Conservation (phyloP, 805 yeast genomes). For the Ogataea nonfermentans region DNA sequence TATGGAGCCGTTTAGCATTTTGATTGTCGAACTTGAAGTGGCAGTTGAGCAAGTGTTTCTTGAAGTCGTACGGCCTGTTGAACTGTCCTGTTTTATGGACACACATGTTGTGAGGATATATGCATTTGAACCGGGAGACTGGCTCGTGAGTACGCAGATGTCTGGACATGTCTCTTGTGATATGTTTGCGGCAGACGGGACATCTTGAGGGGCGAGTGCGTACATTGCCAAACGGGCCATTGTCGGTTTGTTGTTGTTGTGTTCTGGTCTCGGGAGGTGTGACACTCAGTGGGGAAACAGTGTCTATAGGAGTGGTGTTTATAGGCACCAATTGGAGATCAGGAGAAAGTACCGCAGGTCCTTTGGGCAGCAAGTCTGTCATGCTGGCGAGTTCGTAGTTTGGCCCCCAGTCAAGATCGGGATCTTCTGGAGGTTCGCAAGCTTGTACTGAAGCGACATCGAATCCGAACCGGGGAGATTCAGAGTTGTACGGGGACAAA, state of each 20-base stretch:
- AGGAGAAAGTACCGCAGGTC: background rate
- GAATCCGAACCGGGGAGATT: conserved; percentile 13
- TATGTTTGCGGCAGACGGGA: conserved; percentile 50
- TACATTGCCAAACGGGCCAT: background rate
- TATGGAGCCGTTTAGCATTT: conserved; percentile 43
- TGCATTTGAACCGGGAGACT: conserved; percentile 55
- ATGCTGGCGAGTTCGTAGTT: conserved; percentile 1
- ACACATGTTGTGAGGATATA: conserved; percentile 54
- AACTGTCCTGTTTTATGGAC: conserved; percentile 59
- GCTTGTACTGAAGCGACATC: conserved; percentile 26
- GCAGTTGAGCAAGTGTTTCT: conserved; percentile 59
- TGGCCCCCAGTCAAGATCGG: conserved; percentile 1
- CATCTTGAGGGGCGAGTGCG: conserved; percentile 34
- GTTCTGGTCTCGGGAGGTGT: background rate
- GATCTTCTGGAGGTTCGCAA: conserved; percentile 20
- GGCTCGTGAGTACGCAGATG: conserved; percentile 62
- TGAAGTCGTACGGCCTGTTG: conserved; percentile 67
- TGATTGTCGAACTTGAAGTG: conserved; percentile 57
- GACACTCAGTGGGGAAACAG: conserved; percentile 4
- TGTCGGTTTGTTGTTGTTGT: background rate
- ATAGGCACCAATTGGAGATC: background rate
- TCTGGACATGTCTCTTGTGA: conserved; percentile 59
- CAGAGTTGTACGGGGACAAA: background rate
- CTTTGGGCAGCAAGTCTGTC: background rate
- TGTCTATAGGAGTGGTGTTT: background rate